Evolutionary conservation across 805 yeast genomes (phyloP).

Genomic region (Lipomyces chichibuensis): DNA sequence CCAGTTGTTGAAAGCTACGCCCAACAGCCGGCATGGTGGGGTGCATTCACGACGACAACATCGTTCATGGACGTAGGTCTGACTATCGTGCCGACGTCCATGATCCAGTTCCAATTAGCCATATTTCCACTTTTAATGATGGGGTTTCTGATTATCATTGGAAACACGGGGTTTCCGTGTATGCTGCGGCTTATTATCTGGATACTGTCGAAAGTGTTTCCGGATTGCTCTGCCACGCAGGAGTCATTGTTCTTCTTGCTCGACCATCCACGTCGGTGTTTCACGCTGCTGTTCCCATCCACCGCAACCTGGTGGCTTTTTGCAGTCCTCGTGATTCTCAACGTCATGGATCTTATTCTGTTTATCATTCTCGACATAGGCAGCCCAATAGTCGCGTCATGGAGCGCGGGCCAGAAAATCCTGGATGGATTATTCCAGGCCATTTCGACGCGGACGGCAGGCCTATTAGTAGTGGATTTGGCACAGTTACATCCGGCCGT

Average conservation of each 20-base stretch:
- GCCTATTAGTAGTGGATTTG: conserved; percentile 74
- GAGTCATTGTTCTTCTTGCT: conserved; percentile 85
- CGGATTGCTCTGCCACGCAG: conserved; percentile 50
- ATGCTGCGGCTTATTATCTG: conserved; percentile 79
- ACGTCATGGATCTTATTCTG: conserved; percentile 75
- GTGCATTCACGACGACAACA: conserved; percentile 77
- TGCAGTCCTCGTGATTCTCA: conserved; percentile 69
- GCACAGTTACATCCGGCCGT: conserved; percentile 81
- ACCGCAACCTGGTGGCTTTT: conserved; percentile 96
- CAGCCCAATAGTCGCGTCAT: conserved; percentile 53
- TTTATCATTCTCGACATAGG: conserved; percentile 78
- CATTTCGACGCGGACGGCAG: conserved; percentile 91
- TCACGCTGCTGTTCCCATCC: conserved; percentile 86
- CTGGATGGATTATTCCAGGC: conserved; percentile 89
- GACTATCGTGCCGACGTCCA: conserved; percentile 79
- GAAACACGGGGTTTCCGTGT: conserved; percentile 94
- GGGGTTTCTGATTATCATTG: conserved; percentile 77
- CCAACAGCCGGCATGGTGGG: conserved; percentile 89
- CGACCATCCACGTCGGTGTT: conserved; percentile 97
- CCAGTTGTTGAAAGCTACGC: conserved; percentile 57
- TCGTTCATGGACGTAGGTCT: conserved; percentile 84
- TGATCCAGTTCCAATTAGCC: conserved; percentile 65
- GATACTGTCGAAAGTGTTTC: conserved; percentile 69
- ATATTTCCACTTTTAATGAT: conserved; percentile 66
- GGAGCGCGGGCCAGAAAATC: conserved; percentile 69